These are phyloP conservation scores for Hypoxylon crocopeplum DNA, from an alignment of 495 filamentous ascomycete species.

Conservation along the genomic window DNA sequence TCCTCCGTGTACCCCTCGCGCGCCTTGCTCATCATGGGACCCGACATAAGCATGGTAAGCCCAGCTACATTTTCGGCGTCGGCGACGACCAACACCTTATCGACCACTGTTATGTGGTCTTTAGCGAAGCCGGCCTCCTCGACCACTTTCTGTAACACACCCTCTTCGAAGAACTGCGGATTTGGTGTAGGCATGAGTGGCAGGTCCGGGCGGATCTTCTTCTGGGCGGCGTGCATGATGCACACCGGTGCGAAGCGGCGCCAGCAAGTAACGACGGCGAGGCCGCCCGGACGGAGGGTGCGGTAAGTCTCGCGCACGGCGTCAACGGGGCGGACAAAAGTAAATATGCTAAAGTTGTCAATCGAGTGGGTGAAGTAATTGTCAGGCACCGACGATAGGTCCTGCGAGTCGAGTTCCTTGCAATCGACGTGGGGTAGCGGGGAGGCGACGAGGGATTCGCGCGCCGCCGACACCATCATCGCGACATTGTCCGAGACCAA, in stretches of 20 bases:
- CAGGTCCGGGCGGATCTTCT: conserved; percentile 38
- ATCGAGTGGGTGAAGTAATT: conserved; percentile 48
- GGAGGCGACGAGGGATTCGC: conserved; percentile 29
- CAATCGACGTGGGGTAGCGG: conserved; percentile 24
- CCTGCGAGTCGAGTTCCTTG: conserved; percentile 36
- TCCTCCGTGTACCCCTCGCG: conserved; percentile 34
- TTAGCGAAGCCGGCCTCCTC: conserved; percentile 37
- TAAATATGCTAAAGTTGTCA: conserved; percentile 48
- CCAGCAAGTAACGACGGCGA: conserved; percentile 46
- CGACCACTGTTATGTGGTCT: conserved; percentile 20
- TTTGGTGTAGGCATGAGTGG: conserved; percentile 34
- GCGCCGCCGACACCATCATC: conserved; percentile 34
- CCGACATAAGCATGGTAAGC: conserved; percentile 29
- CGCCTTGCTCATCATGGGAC: conserved; percentile 32
- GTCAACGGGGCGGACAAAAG: conserved; percentile 35
- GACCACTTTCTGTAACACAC: conserved; percentile 33
- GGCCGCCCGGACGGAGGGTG: conserved; percentile 45
- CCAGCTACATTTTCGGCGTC: conserved; percentile 34
- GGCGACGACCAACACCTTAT: conserved; percentile 25
- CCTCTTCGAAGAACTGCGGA: conserved; percentile 37
- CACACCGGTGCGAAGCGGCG: conserved; percentile 37
- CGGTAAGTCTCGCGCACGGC: conserved; percentile 41
- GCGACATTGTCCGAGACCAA: conserved; percentile 40
- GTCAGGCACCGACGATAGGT: conserved; percentile 31
- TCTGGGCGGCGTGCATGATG: conserved; percentile 38